A percentile compares a stretch with the other conserved stretches of the same genome.
These are phyloP conservation scores for Alternaria postmessia DNA, from an alignment of 2,329 filamentous ascomycete genomes.

Conservation along the genomic window DNA sequence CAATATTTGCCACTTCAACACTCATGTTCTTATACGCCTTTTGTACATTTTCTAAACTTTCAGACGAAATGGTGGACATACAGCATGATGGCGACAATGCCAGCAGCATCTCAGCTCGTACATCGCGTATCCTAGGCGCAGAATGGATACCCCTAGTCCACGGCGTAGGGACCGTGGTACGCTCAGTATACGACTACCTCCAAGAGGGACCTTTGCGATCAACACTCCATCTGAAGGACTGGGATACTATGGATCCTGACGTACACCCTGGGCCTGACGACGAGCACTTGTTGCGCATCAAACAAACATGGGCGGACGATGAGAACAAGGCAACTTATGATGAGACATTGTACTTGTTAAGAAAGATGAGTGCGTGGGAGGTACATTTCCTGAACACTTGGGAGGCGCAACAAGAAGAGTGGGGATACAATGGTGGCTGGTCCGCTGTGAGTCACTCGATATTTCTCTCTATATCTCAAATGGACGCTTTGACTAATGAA, in stretches of 20 bases:
- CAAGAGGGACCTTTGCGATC: slow-evolving; percentile 21
- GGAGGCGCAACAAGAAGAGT: background rate
- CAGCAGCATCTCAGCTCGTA: background rate
- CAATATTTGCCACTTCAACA: slow-evolving; percentile 23
- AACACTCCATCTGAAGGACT: slow-evolving; percentile 22
- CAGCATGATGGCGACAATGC: background rate
- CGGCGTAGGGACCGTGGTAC: slow-evolving; percentile 20
- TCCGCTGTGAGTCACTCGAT: slow-evolving; percentile 6
- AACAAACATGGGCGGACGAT: slow-evolving; percentile 17
- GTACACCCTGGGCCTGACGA: slow-evolving; percentile 12
- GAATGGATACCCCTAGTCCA: slow-evolving; percentile 32
- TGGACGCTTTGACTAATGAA: background rate
- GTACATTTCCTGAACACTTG: slow-evolving; percentile 13
- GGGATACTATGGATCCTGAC: slow-evolving; percentile 20
- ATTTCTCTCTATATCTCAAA: background rate
- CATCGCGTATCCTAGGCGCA: slow-evolving; percentile 25
- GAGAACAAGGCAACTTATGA: slow-evolving; percentile 19
- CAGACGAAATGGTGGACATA: slow-evolving; percentile 8
- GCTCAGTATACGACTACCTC: slow-evolving; percentile 15
- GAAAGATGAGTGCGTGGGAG: slow-evolving; percentile 22
- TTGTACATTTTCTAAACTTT: slow-evolving; percentile 26
- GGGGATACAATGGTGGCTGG: slow-evolving; percentile 21
- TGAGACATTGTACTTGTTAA: slow-evolving; percentile 15
- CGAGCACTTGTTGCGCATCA: slow-evolving; percentile 10
- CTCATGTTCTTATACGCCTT: slow-evolving; percentile 30